Percentiles rank a stretch among this genome's conserved stretches.
These are phyloP conservation scores for Dendrobium huoshanense DNA, from an alignment of 106 monocot species.

Conservation along the genomic window DNA sequence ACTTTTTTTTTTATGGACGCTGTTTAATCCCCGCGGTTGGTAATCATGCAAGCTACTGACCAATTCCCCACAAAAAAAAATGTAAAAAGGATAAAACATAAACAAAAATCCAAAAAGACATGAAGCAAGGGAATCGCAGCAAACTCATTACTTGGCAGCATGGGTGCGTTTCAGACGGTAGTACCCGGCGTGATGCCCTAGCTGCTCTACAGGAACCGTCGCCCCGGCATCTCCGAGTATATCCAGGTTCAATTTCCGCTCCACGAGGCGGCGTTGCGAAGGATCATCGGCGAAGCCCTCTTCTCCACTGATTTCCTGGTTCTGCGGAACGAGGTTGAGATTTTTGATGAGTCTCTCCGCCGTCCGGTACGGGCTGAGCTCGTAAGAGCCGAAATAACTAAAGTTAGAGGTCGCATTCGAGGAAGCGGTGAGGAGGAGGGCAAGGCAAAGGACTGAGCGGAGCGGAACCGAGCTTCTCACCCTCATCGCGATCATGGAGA, in stretches of 20 bases:
- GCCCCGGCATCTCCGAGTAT: conserved; percentile 31
- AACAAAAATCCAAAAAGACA: too few relatives aligned
- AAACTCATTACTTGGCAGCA: conserved; percentile 24
- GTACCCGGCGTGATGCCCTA: conserved; percentile 53
- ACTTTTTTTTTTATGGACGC: too few relatives aligned
- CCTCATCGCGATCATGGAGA: too few relatives aligned
- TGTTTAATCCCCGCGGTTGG: too few relatives aligned
- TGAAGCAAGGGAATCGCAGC: not conserved
- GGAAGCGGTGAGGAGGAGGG: too few relatives aligned
- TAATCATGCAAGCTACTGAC: too few relatives aligned
- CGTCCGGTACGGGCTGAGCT: conserved; percentile 9
- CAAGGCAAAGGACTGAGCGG: too few relatives aligned
- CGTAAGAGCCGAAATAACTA: too few relatives aligned
- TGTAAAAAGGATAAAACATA: too few relatives aligned
- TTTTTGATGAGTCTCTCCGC: conserved; percentile 36
- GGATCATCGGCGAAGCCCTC: not conserved
- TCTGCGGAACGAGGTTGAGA: conserved; percentile 34
- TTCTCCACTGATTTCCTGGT: conserved; percentile 8
- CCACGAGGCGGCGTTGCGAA: conserved; percentile 26
- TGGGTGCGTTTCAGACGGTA: conserved; percentile 43
- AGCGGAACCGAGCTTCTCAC: too few relatives aligned
- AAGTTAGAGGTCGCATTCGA: too few relatives aligned
- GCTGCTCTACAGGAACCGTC: conserved; percentile 30
- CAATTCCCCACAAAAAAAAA: too few relatives aligned
- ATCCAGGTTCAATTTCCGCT: conserved; percentile 30